Evolutionary conservation across 768 basidiomycete genomes (phyloP).

Genomic region (Suillus ampliporus): DNA sequence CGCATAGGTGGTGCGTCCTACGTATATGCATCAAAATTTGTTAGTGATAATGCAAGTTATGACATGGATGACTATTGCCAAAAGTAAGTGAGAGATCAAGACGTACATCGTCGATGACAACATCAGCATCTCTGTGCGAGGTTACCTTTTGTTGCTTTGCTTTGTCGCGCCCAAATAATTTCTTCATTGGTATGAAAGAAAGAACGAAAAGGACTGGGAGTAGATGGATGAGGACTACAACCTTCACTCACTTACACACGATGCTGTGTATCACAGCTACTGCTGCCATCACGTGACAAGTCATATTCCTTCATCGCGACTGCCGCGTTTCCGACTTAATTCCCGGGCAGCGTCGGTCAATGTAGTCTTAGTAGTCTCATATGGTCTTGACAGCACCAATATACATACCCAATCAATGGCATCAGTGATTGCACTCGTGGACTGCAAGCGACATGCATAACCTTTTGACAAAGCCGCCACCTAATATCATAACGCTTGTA

Average conservation of each 20-base stretch:
- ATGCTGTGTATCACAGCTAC: conserved; percentile 19
- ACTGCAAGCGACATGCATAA: not conserved
- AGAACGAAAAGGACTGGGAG: not conserved
- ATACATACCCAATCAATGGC: not conserved
- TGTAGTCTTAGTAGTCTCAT: not conserved
- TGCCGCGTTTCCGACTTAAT: not conserved
- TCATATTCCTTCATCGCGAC: conserved; percentile 6
- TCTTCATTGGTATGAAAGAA: conserved; percentile 52
- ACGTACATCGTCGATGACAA: conserved; percentile 38
- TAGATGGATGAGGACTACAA: conserved; percentile 10
- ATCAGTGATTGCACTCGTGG: not conserved
- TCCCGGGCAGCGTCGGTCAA: conserved; percentile 2
- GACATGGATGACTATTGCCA: not conserved
- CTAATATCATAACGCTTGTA: not conserved
- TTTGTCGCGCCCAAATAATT: conserved; percentile 61
- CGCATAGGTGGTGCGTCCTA: not conserved
- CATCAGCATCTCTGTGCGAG: conserved; percentile 29
- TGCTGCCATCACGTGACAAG: conserved; percentile 10
- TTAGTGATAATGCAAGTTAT: not conserved
- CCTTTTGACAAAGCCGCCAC: not conserved
- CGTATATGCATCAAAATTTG: not conserved
- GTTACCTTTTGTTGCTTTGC: conserved; percentile 42
- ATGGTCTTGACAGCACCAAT: not conserved
- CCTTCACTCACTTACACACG: conserved; percentile 6
- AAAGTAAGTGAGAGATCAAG: not conserved